A percentile compares a stretch with the other conserved stretches of the same genome.
Evolutionary conservation across 2,329 filamentous ascomycete species (phyloP).

Genomic region (Colletotrichum truncatum): DNA sequence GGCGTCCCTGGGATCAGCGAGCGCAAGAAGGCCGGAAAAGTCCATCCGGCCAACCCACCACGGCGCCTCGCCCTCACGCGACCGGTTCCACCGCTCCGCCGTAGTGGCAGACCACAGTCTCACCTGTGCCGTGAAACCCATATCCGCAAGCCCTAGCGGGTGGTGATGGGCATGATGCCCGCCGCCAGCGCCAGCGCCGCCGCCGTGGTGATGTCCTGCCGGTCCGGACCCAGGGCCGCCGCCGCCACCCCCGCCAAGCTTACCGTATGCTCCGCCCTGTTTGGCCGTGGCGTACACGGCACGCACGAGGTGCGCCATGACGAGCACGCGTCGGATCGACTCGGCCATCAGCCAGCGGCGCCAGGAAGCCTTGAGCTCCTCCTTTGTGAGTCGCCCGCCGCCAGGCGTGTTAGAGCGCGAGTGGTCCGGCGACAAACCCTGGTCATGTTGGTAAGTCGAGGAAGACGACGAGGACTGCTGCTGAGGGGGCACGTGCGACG

Average conservation of each 20-base stretch:
- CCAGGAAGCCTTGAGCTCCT: constrained; percentile 30
- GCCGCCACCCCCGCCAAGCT: background rate
- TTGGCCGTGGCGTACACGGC: constrained; percentile 29
- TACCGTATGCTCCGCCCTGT: constrained; percentile 18
- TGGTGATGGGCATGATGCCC: constrained; percentile 9
- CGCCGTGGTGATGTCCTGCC: background rate
- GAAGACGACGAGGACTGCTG: constrained; percentile 13
- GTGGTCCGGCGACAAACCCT: constrained; percentile 14
- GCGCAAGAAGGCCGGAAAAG: constrained; percentile 28
- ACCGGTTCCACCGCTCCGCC: constrained; percentile 30
- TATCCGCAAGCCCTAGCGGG: constrained; percentile 22
- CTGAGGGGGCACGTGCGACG: background rate
- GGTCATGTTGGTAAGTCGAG: constrained; percentile 15
- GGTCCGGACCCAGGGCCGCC: constrained; percentile 2
- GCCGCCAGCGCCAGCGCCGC: background rate
- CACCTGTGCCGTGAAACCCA: constrained; percentile 31
- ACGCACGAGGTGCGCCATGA: constrained; percentile 30
- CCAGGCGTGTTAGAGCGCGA: constrained; percentile 23
- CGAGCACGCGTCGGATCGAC: constrained; percentile 29
- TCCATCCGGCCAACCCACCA: constrained; percentile 32
- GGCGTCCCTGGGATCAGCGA: constrained; percentile 27
- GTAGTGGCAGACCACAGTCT: constrained; percentile 31
- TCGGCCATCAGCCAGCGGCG: constrained; percentile 32
- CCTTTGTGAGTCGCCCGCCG: constrained; percentile 6
- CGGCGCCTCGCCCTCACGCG: constrained; percentile 21